phyloP scores from a whole-genome alignment of 257 asterid genomes.

The Euphrasia confusa region DNA sequence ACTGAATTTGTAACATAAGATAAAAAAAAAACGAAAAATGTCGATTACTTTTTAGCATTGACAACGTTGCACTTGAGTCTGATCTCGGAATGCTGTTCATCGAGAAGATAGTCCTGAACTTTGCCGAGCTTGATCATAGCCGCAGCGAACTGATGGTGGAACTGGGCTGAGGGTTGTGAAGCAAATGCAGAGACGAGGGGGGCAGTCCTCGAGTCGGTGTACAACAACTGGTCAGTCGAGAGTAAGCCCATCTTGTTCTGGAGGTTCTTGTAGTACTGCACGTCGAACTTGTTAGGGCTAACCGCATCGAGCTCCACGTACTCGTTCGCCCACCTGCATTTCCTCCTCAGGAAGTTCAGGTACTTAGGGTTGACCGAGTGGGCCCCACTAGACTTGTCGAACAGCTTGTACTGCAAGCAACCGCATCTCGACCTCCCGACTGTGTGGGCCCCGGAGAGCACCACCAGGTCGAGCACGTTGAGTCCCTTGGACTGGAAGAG shows the following conservation, averaged over 20 bases:
- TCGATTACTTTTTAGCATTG: constrained; percentile 22
- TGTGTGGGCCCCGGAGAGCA: constrained; percentile 79
- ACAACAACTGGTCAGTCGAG: constrained; percentile 60
- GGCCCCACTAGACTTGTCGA: constrained; percentile 49
- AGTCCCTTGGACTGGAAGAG: constrained; percentile 49
- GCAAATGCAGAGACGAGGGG: constrained; percentile 61
- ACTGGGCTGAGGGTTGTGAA: neutral
- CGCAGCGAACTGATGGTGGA: constrained; percentile 55
- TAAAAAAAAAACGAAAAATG: no score
- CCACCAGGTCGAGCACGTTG: constrained; percentile 47
- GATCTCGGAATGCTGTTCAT: constrained; percentile 44
- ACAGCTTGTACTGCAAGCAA: constrained; percentile 53
- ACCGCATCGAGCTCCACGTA: constrained; percentile 55
- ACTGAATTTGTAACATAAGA: no score
- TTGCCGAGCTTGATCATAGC: constrained; percentile 81
- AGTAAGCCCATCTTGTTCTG: constrained; percentile 70
- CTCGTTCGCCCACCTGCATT: constrained; percentile 93
- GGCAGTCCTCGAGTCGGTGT: constrained; percentile 57
- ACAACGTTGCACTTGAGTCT: constrained; percentile 49
- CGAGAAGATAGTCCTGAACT: constrained; percentile 41
- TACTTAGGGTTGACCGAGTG: constrained; percentile 46
- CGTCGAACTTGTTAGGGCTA: constrained; percentile 52
- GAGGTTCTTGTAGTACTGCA: constrained; percentile 57
- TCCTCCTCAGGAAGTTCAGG: constrained; percentile 54
- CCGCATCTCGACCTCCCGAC: constrained; percentile 68